Conservation (phyloP, 129 eudicot genomes). For the Flaveria ramosissima region DNA sequence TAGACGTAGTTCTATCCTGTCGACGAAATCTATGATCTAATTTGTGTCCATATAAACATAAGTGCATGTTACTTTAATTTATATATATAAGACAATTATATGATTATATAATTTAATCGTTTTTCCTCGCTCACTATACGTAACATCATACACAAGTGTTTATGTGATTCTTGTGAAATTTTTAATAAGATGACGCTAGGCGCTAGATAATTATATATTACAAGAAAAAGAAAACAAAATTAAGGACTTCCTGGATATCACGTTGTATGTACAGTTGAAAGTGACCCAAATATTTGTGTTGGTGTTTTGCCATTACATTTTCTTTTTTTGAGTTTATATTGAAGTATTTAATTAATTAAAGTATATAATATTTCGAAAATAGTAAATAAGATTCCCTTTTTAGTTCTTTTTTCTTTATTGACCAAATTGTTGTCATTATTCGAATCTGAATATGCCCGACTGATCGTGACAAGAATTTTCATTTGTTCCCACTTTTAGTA, state of each 20-base stretch:
- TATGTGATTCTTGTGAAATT: too few relatives aligned
- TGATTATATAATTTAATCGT: too few relatives aligned
- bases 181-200: too few relatives aligned
- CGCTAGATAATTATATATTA: too few relatives aligned
- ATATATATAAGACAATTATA: too few relatives aligned
- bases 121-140: too few relatives aligned
- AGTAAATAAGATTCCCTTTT: not conserved
- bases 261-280: conserved; percentile 4
- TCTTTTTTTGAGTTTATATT: conserved; percentile 1
- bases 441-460: not conserved
- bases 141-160: too few relatives aligned
- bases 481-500: not conserved
- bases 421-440: not conserved
- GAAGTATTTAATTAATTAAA: not conserved
- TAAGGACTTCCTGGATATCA: not conserved
- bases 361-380: not conserved
- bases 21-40: too few relatives aligned
- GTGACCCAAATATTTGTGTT: conserved; percentile 24
- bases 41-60: too few relatives aligned
- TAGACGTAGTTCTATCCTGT: too few relatives aligned
- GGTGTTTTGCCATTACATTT: not conserved
- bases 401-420: not conserved
- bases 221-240: not conserved
- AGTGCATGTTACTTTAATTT: too few relatives aligned
- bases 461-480: not conserved